Percentiles rank a stretch among this genome's conserved stretches.
These are phyloP conservation scores for Phytophthora brassicae DNA, from an alignment of 352 stramenopile species.

Conservation along the genomic window DNA sequence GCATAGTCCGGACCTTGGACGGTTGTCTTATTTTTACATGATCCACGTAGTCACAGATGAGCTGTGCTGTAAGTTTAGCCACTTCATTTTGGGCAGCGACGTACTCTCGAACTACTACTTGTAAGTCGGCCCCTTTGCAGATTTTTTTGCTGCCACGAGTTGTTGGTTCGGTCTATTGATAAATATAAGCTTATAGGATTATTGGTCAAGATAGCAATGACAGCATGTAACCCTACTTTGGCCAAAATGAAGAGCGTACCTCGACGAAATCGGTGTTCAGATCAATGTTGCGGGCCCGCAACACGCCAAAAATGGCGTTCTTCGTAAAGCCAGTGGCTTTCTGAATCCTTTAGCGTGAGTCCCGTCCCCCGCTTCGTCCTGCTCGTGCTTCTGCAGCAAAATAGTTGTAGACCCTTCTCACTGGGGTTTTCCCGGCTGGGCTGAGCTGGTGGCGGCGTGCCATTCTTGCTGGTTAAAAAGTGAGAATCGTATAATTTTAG, in stretches of 20 bases:
- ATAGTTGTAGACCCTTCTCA: neutral
- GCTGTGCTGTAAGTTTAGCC: constrained; percentile 2
- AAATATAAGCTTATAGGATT: constrained; percentile 5
- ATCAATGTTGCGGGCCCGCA: constrained; percentile 2
- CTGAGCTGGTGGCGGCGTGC: constrained; percentile 5
- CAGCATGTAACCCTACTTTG: neutral
- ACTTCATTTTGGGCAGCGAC: constrained; percentile 2
- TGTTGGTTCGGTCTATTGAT: neutral
- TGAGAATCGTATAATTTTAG: no score
- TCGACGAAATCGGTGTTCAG: constrained; percentile 10
- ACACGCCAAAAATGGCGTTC: constrained; percentile 1
- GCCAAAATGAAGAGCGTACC: neutral
- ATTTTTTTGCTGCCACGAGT: neutral
- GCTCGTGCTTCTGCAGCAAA: neutral
- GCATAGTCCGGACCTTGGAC: neutral
- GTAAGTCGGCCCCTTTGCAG: neutral
- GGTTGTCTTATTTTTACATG: no score
- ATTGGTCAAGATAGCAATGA: neutral
- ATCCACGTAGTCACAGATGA: constrained; percentile 1
- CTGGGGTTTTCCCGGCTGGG: constrained; percentile 5
- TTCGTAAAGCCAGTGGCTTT: constrained; percentile 3
- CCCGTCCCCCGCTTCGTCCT: neutral
- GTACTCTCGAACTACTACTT: constrained; percentile 6
- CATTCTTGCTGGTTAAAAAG: neutral
- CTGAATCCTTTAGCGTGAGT: neutral